Conservation (phyloP, 805 yeast species). For the Zygotorulaspora chibaensis region DNA sequence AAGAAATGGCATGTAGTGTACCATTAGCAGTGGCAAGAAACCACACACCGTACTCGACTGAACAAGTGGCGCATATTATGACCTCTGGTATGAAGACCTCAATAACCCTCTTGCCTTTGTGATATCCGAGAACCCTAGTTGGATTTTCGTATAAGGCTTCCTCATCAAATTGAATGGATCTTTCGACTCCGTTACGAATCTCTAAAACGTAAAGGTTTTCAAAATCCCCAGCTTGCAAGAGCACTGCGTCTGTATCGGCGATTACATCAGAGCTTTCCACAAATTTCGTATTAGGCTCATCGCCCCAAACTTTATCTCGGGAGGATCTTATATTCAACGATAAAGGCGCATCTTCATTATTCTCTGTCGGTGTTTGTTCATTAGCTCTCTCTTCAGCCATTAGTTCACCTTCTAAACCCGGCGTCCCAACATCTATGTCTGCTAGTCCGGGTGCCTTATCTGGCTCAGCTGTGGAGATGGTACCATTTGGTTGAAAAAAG, state of each 20-base stretch:
- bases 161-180: conserved; percentile 35
- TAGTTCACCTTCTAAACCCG: conserved; percentile 10
- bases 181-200: conserved; percentile 36
- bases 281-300: conserved; percentile 30
- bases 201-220: conserved; percentile 30
- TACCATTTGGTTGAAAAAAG: conserved; percentile 21
- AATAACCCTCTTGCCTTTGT: conserved; percentile 35
- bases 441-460: conserved; percentile 10
- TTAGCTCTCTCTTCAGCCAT: conserved; percentile 12
- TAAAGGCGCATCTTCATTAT: conserved; percentile 33
- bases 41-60: conserved; percentile 44
- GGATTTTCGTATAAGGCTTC: conserved; percentile 37
- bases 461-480: conserved; percentile 8
- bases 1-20: conserved; percentile 33
- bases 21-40: conserved; percentile 43
- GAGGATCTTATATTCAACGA: conserved; percentile 29
- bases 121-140: conserved; percentile 38
- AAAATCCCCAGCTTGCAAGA: conserved; percentile 33
- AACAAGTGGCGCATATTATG: conserved; percentile 41
- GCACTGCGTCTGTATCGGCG: conserved; percentile 30
- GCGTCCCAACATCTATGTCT: conserved; percentile 14
- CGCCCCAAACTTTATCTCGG: conserved; percentile 28
- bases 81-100: conserved; percentile 42
- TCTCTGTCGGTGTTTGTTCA: conserved; percentile 39
- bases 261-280: conserved; percentile 26